Evolutionary conservation across 352 stramenopile species (phyloP).

Genomic region (Globisporangium megalacanthum): DNA sequence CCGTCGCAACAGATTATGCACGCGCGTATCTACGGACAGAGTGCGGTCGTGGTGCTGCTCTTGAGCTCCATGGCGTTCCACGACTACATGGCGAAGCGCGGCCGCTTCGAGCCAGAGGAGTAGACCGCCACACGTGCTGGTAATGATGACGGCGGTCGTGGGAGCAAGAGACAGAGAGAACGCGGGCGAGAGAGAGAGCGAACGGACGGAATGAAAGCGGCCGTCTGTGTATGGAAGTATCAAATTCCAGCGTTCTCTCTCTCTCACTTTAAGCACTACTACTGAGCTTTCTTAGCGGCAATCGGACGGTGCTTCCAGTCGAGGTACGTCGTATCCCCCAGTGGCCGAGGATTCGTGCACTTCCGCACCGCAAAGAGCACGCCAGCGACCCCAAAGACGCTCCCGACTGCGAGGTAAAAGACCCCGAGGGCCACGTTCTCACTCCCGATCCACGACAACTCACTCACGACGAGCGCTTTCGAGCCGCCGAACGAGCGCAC

Average conservation of each 20-base stretch:
- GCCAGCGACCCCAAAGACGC: slow-evolving; percentile 40
- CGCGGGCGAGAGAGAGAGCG: background rate
- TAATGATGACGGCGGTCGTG: background rate
- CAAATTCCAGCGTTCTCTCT: background rate
- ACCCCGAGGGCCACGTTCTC: slow-evolving; percentile 45
- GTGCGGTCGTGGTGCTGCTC: slow-evolving; percentile 57
- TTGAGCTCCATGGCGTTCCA: slow-evolving; percentile 81
- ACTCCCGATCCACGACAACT: slow-evolving; percentile 66
- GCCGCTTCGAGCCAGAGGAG: slow-evolving; percentile 48
- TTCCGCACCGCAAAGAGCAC: slow-evolving; percentile 44
- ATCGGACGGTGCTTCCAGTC: slow-evolving; percentile 48
- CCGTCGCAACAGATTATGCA: slow-evolving; percentile 85
- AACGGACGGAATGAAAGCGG: background rate
- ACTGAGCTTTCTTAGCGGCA: background rate
- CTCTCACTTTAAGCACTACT: background rate
- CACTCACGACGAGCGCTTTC: slow-evolving; percentile 63
- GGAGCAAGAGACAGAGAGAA: too few relatives aligned
- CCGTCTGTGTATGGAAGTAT: too few relatives aligned
- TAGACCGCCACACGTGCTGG: too few relatives aligned
- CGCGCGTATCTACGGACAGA: slow-evolving; percentile 80
- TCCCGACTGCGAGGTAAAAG: slow-evolving; percentile 53
- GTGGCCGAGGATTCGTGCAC: slow-evolving; percentile 34
- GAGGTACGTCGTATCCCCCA: slow-evolving; percentile 46
- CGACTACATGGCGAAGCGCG: slow-evolving; percentile 73
- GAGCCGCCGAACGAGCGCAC: slow-evolving; percentile 54